Percentiles rank a stretch among this genome's conserved stretches.
Evolutionary conservation across 192 early-diverging fungal species (phyloP).

Genomic region (Coemansia aciculifera): DNA sequence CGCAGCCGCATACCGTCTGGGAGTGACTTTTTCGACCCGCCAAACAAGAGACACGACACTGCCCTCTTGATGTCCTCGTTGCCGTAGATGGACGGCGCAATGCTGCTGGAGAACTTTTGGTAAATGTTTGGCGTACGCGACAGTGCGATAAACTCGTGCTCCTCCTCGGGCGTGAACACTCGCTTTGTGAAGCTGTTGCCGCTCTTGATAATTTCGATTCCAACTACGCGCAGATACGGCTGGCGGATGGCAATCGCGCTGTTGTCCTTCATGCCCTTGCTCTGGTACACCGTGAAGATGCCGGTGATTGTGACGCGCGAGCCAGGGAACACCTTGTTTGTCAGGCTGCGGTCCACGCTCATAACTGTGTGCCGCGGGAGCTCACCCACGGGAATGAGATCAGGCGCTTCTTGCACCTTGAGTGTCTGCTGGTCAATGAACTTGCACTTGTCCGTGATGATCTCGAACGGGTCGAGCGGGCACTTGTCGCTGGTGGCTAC

Average conservation of each 20-base stretch:
- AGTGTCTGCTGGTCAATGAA: constrained; percentile 97
- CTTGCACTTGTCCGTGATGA: constrained; percentile 92
- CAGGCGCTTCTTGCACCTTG: constrained; percentile 97
- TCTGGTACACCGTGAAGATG: constrained; percentile 92
- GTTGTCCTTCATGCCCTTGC: constrained; percentile 62
- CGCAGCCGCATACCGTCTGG: constrained; percentile 96
- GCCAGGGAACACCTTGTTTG: constrained; percentile 92
- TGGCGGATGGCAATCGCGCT: constrained; percentile 88
- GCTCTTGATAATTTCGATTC: constrained; percentile 81
- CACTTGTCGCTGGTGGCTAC: constrained; percentile 41
- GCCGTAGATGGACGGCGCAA: constrained; percentile 97
- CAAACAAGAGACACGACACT: constrained; percentile 91
- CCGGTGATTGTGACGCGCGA: constrained; percentile 90
- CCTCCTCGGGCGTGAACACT: constrained; percentile 87
- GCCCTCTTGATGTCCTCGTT: constrained; percentile 97
- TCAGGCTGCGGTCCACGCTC: constrained; percentile 82
- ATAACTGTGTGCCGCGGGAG: constrained; percentile 92
- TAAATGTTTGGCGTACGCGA: constrained; percentile 87
- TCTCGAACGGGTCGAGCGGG: constrained; percentile 86
- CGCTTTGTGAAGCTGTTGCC: constrained; percentile 62
- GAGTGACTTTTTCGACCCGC: constrained; percentile 93
- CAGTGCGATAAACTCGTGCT: constrained; percentile 88
- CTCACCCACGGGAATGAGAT: constrained; percentile 97
- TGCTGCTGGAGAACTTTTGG: constrained; percentile 85
- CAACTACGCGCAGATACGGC: constrained; percentile 92